A percentile compares a stretch with the other conserved stretches of the same genome.
These are phyloP conservation scores for Gentiana straminea DNA, from an alignment of 257 asterid species.

Conservation along the genomic window DNA sequence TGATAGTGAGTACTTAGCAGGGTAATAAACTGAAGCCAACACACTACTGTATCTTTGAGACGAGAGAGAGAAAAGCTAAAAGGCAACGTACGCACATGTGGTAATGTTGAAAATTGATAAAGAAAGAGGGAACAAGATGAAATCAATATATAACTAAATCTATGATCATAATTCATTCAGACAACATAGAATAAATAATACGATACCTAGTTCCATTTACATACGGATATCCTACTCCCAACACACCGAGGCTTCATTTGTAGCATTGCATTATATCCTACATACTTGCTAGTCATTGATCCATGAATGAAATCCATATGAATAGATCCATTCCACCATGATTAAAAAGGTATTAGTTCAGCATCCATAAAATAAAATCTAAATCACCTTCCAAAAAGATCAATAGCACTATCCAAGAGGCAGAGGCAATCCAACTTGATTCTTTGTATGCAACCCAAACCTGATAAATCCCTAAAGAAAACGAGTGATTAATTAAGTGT, in stretches of 20 bases:
- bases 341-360: not conserved
- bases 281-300: too few species aligned
- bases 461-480: constrained; percentile 17
- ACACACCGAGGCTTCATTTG: too few species aligned
- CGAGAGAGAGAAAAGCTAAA: constrained; percentile 50
- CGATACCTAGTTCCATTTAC: too few species aligned
- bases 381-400: constrained; percentile 63
- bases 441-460: constrained; percentile 90
- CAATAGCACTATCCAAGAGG: constrained; percentile 56
- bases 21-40: too few species aligned
- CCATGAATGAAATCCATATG: too few species aligned
- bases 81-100: constrained; percentile 52
- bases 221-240: too few species aligned
- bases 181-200: too few species aligned
- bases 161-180: too few species aligned
- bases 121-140: not conserved
- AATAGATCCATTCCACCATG: too few species aligned
- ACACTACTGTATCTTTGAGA: constrained; percentile 9
- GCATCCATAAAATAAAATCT: not conserved
- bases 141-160: not conserved
- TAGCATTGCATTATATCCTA: too few species aligned
- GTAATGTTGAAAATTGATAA: constrained; percentile 36
- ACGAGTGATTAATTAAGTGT: too few species aligned
- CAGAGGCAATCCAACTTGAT: constrained; percentile 38
- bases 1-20: too few species aligned